phyloP scores from a whole-genome alignment of 345 rosid genomes.

The Linum tenue region DNA sequence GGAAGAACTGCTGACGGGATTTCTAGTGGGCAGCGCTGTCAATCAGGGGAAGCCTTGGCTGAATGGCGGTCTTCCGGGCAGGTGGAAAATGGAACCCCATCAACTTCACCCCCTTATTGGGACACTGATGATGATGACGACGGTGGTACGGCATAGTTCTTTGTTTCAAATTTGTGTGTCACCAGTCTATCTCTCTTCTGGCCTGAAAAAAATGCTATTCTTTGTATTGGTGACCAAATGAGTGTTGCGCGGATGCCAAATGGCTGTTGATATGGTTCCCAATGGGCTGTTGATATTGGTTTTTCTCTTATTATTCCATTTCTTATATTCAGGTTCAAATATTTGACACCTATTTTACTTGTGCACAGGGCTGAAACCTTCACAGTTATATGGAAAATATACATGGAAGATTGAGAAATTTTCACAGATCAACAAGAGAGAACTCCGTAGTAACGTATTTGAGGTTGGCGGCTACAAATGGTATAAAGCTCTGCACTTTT shows the following conservation, averaged over 20 bases:
- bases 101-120: slow-evolving; percentile 86
- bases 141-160: slow-evolving; percentile 35
- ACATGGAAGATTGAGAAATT: slow-evolving; percentile 92
- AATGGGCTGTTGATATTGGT: neutral
- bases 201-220: neutral
- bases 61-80: slow-evolving; percentile 95
- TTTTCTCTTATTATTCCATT: neutral
- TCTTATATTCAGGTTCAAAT: slow-evolving; percentile 1
- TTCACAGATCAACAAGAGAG: slow-evolving; percentile 74
- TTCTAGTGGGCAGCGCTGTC: slow-evolving; percentile 47
- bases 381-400: slow-evolving; percentile 59
- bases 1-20: slow-evolving; percentile 60
- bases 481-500: slow-evolving; percentile 32
- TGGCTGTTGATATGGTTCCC: neutral
- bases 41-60: slow-evolving; percentile 68
- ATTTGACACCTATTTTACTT: slow-evolving; percentile 17
- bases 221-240: neutral
- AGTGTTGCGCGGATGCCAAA: neutral
- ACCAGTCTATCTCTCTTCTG: neutral
- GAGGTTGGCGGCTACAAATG: slow-evolving; percentile 91
- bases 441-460: slow-evolving; percentile 67
- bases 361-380: slow-evolving; percentile 58
- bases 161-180: neutral
- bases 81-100: slow-evolving; percentile 81
- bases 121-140: slow-evolving; percentile 78